A percentile compares a stretch with the other conserved stretches of the same genome.
These are phyloP conservation scores for Emiliania huxleyi DNA, from an alignment of 78 protist species.

Conservation along the genomic window DNA sequence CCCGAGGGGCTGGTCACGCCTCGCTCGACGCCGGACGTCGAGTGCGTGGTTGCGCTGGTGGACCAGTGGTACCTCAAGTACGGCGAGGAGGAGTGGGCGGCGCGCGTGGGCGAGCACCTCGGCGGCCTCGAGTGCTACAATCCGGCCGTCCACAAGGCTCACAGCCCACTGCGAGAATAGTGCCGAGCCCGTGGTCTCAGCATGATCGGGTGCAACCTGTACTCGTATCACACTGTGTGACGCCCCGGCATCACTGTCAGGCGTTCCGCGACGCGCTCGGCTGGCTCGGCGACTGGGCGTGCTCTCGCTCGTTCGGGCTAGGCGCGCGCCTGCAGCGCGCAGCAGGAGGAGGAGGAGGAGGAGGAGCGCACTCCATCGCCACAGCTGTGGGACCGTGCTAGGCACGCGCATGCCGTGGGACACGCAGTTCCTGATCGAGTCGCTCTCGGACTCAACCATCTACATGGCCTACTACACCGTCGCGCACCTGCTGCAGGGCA, in stretches of 20 bases:
- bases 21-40: constrained; percentile 89
- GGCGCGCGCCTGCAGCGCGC: constrained; percentile 92
- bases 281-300: constrained; percentile 97
- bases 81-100: constrained; percentile 93
- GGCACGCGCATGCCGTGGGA: neutral
- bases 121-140: constrained; percentile 56
- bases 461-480: constrained; percentile 99
- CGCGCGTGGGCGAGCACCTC: constrained; percentile 42
- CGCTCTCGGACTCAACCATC: constrained; percentile 99
- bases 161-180: no score
- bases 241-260: neutral
- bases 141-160: neutral
- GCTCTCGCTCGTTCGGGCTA: constrained; percentile 97
- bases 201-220: no score
- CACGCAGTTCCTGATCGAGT: constrained; percentile 89
- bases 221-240: no score
- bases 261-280: constrained; percentile 66
- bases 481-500: constrained; percentile 90
- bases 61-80: constrained; percentile 99
- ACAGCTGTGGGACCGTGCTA: no score
- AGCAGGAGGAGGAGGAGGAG: neutral
- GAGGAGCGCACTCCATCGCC: no score
- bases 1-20: constrained; percentile 92
- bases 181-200: no score
- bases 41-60: constrained; percentile 94